phyloP scores from a whole-genome alignment of 805 yeast genomes.

The Candida alai region DNA sequence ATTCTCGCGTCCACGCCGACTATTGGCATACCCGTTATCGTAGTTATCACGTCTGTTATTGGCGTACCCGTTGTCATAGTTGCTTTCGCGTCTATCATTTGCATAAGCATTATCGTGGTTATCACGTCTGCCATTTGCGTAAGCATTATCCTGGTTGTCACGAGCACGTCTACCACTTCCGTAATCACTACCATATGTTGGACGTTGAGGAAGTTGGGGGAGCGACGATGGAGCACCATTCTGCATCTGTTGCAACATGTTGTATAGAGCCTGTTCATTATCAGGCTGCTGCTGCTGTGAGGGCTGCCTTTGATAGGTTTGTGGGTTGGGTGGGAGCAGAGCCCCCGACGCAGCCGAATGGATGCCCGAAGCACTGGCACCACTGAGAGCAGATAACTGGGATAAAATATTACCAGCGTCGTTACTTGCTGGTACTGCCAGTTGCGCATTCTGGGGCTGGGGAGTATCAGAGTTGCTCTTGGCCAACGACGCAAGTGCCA shows the following conservation, averaged over 20 bases:
- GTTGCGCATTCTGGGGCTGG: slow-evolving; percentile 15
- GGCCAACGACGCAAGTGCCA: slow-evolving; percentile 65
- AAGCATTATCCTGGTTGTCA: slow-evolving; percentile 16
- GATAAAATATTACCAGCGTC: slow-evolving; percentile 40
- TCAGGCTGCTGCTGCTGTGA: slow-evolving; percentile 14
- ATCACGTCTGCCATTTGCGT: too few relatives aligned
- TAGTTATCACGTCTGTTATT: slow-evolving; percentile 12
- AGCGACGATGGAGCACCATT: slow-evolving; percentile 18
- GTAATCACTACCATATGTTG: slow-evolving; percentile 12
- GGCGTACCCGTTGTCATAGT: slow-evolving; percentile 12
- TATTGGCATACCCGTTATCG: slow-evolving; percentile 10
- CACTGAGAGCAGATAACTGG: slow-evolving; percentile 36
- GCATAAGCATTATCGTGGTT: slow-evolving; percentile 14
- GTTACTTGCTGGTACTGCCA: slow-evolving; percentile 13
- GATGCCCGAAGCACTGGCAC: slow-evolving; percentile 11
- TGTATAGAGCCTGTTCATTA: slow-evolving; percentile 41
- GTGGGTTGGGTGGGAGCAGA: slow-evolving; percentile 2
- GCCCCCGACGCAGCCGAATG: slow-evolving; percentile 14
- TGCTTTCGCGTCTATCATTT: slow-evolving; percentile 7
- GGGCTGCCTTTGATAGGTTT: slow-evolving; percentile 12
- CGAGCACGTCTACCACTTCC: slow-evolving; percentile 7
- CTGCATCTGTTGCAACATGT: slow-evolving; percentile 52
- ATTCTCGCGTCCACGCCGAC: slow-evolving; percentile 6
- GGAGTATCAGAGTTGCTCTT: slow-evolving; percentile 28
- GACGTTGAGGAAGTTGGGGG: slow-evolving; percentile 15